These are phyloP conservation scores for Arthrobotrys megalospora DNA, from an alignment of 2,329 filamentous ascomycete species.

Conservation along the genomic window DNA sequence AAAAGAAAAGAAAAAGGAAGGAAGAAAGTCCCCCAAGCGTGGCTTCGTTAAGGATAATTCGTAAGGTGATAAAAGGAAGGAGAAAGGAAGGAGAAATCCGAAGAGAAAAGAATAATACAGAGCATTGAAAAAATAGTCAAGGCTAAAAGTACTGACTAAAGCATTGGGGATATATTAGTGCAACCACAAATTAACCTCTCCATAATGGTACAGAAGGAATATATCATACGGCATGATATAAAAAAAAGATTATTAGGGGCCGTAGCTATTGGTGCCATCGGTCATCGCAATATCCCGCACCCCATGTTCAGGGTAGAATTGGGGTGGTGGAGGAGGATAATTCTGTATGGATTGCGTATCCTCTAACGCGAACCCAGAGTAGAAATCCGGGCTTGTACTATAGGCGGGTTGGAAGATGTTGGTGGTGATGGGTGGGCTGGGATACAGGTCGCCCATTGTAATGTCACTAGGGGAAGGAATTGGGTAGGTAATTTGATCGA, in stretches of 20 bases:
- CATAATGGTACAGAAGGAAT: slow-evolving; percentile 35
- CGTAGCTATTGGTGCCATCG: not conserved
- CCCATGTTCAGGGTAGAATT: slow-evolving; percentile 9
- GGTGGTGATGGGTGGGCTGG: not conserved
- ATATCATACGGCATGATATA: slow-evolving; percentile 6
- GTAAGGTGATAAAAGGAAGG: slow-evolving; percentile 22
- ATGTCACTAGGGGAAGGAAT: slow-evolving; percentile 13
- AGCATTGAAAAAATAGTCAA: not conserved
- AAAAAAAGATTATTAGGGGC: not conserved
- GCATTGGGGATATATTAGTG: not conserved
- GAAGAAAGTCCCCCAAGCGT: slow-evolving; percentile 26
- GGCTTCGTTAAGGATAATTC: slow-evolving; percentile 43
- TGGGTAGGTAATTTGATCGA: not conserved
- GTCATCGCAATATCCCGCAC: slow-evolving; percentile 15
- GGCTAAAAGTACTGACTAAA: slow-evolving; percentile 28
- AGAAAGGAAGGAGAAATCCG: not conserved
- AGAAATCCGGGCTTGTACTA: not conserved
- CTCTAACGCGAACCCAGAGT: slow-evolving; percentile 12
- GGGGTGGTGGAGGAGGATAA: slow-evolving; percentile 2
- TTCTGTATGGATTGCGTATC: slow-evolving; percentile 5
- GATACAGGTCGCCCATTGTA: slow-evolving; percentile 6
- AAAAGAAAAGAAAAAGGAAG: too few relatives aligned
- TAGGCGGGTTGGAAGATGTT: slow-evolving; percentile 4
- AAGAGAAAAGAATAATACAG: not conserved
- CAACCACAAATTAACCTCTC: slow-evolving; percentile 29